phyloP scores from a whole-genome alignment of 306 rosid species.

The Prosopis cineraria region DNA sequence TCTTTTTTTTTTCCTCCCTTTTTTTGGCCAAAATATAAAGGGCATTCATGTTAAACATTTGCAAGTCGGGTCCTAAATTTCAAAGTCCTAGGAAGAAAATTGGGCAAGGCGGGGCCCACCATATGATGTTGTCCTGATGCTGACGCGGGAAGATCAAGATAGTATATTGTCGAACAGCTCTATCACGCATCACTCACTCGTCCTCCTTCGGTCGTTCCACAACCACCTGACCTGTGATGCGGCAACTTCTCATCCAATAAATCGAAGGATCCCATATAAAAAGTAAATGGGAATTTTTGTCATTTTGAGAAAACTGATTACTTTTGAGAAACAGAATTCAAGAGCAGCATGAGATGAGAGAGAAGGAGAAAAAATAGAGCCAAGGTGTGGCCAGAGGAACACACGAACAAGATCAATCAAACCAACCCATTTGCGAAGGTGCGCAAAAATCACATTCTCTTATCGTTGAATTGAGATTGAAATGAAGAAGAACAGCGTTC shows the following conservation, averaged over 20 bases:
- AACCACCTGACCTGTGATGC: neutral
- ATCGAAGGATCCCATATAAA: neutral
- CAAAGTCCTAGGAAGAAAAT: neutral
- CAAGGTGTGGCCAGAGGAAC: neutral
- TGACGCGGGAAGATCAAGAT: neutral
- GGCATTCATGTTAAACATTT: neutral
- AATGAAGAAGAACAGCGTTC: constrained; percentile 48
- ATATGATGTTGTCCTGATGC: neutral
- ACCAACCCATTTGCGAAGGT: constrained; percentile 19
- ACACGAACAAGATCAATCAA: constrained; percentile 23
- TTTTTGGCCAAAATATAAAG: too few species aligned
- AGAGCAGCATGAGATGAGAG: neutral
- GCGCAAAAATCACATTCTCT: neutral
- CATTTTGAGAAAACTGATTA: neutral
- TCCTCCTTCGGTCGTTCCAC: neutral
- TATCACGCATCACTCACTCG: too few species aligned
- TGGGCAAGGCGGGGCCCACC: neutral
- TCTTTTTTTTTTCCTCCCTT: too few species aligned
- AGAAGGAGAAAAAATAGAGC: neutral
- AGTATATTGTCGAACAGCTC: neutral
- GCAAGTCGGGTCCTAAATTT: neutral
- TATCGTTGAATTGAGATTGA: constrained; percentile 28
- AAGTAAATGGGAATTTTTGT: constrained; percentile 2
- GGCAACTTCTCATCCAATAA: neutral
- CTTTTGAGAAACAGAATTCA: neutral